Evolutionary conservation across 768 basidiomycete genomes (phyloP).

Genomic region (Boletus rubroflammeus): DNA sequence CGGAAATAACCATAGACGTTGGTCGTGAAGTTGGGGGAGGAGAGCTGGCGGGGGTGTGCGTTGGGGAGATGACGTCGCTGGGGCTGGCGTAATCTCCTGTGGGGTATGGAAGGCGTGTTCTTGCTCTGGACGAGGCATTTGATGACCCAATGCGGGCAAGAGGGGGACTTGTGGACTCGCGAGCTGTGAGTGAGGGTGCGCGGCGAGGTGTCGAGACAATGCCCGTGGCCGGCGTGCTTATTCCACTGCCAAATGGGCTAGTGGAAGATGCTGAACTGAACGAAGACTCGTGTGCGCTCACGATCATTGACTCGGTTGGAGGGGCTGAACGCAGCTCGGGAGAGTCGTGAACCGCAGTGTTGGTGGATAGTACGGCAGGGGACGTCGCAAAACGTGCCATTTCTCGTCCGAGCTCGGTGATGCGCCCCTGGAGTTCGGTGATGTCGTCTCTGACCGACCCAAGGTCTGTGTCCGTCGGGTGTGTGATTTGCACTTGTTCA

Average conservation of each 20-base stretch:
- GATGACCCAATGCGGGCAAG: slow-evolving; percentile 46
- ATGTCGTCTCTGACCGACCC: slow-evolving; percentile 63
- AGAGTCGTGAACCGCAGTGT: slow-evolving; percentile 42
- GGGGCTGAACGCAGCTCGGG: slow-evolving; percentile 45
- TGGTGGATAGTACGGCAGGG: slow-evolving; percentile 42
- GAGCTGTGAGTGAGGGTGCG: slow-evolving; percentile 40
- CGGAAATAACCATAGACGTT: slow-evolving; percentile 43
- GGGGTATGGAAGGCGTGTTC: slow-evolving; percentile 70
- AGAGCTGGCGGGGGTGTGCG: slow-evolving; percentile 43
- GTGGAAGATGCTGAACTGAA: slow-evolving; percentile 16
- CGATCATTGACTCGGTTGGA: slow-evolving; percentile 46
- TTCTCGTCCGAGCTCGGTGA: slow-evolving; percentile 72
- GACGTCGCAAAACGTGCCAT: slow-evolving; percentile 70
- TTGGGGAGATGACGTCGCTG: slow-evolving; percentile 39
- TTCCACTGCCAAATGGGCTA: slow-evolving; percentile 12
- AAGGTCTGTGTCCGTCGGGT: slow-evolving; percentile 37
- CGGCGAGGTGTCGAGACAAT: slow-evolving; percentile 30
- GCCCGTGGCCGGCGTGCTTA: slow-evolving; percentile 13
- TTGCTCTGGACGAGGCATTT: slow-evolving; percentile 23
- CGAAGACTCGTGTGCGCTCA: slow-evolving; percentile 26
- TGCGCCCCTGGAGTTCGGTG: slow-evolving; percentile 68
- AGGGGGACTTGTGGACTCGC: slow-evolving; percentile 64
- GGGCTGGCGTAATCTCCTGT: slow-evolving; percentile 80
- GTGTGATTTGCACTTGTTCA: slow-evolving; percentile 4
- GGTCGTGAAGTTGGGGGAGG: slow-evolving; percentile 41